A percentile compares a stretch with the other conserved stretches of the same genome.
phyloP scores from a whole-genome alignment of 805 yeast genomes.

The Metschnikowia vanudenii region DNA sequence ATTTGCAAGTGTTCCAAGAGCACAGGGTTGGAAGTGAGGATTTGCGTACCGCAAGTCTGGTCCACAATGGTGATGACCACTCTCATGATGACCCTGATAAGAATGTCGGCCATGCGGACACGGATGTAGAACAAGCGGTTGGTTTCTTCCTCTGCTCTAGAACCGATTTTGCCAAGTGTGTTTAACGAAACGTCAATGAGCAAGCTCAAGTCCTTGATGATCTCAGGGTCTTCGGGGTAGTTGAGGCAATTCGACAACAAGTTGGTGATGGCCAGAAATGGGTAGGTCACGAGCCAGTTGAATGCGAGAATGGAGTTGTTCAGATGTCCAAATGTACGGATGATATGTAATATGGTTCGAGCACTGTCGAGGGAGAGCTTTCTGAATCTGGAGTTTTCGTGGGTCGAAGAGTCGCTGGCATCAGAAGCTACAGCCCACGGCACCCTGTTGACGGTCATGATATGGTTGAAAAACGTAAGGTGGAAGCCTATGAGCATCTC shows the following conservation, averaged over 20 bases:
- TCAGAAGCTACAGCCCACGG: conserved; percentile 27
- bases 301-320: conserved; percentile 24
- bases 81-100: conserved; percentile 24
- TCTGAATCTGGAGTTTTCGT: conserved; percentile 24
- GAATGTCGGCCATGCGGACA: conserved; percentile 20
- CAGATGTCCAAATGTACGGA: conserved; percentile 22
- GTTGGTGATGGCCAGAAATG: conserved; percentile 33
- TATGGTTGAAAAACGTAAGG: conserved; percentile 34
- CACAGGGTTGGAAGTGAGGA: conserved; percentile 17
- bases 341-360: conserved; percentile 34
- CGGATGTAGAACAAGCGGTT: conserved; percentile 16
- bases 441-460: conserved; percentile 37
- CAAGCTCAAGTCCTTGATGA: conserved; percentile 29
- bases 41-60: conserved; percentile 18
- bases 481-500: conserved; percentile 24
- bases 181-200: conserved; percentile 26
- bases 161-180: conserved; percentile 16
- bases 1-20: conserved; percentile 20
- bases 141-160: conserved; percentile 9
- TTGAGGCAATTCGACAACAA: conserved; percentile 31
- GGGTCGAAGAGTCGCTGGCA: conserved; percentile 15
- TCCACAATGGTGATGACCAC: conserved; percentile 25
- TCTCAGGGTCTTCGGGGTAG: conserved; percentile 29
- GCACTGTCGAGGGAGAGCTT: conserved; percentile 35
- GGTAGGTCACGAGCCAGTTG: conserved; percentile 35